Percentiles rank a stretch among this genome's conserved stretches.
Conservation (phyloP, 331 rosid genomes). For the Malus hybrid region DNA sequence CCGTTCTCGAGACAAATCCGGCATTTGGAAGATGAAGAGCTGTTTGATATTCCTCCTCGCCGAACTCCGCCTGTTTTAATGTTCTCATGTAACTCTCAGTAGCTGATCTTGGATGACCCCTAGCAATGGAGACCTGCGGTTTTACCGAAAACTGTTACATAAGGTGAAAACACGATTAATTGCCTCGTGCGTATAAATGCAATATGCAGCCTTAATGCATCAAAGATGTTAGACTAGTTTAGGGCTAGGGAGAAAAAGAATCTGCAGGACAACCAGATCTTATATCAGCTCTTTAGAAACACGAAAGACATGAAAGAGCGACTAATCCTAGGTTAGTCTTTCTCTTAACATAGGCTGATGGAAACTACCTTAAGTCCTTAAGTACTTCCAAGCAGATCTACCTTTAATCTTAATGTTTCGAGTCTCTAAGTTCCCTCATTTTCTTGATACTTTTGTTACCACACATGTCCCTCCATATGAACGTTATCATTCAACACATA, state of each 20-base stretch:
- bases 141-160: not conserved
- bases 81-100: conserved; percentile 39
- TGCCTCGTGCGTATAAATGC: not conserved
- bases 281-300: too few species aligned
- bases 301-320: too few species aligned
- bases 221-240: not conserved
- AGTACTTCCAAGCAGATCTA: not conserved
- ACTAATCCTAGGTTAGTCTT: not conserved
- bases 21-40: conserved; percentile 65
- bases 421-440: not conserved
- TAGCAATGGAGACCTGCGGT: conserved; percentile 59
- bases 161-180: not conserved
- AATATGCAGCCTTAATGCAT: not conserved
- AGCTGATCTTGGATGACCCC: conserved; percentile 64
- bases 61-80: conserved; percentile 40
- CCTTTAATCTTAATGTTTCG: not conserved
- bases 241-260: not conserved
- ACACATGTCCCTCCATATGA: not conserved
- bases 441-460: not conserved
- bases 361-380: not conserved
- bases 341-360: not conserved
- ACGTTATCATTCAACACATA: not conserved
- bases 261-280: too few species aligned
- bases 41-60: conserved; percentile 36
- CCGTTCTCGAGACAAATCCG: conserved; percentile 34